These are phyloP conservation scores for Avena eriantha DNA, from an alignment of 176 grass and related monocot species.

Conservation along the genomic window DNA sequence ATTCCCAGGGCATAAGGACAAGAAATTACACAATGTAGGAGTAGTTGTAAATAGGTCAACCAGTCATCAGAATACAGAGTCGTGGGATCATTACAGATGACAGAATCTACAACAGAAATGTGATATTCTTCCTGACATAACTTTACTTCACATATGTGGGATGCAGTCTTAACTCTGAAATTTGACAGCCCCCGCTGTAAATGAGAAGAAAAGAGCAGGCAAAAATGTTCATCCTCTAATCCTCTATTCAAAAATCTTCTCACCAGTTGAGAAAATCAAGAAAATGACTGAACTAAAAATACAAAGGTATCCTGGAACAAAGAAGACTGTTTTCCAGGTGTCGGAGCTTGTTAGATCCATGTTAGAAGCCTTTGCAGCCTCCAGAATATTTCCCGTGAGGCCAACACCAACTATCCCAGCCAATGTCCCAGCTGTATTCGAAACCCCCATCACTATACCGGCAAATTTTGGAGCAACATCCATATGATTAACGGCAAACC, in stretches of 20 bases:
- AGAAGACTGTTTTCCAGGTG: conserved; percentile 13
- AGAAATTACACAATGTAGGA: background rate
- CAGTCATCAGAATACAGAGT: background rate
- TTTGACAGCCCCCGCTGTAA: conserved; percentile 9
- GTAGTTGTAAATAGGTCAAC: background rate
- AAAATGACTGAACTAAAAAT: conserved; percentile 34
- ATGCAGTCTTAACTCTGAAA: conserved; percentile 37
- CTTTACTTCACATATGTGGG: conserved; percentile 23
- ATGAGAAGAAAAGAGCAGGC: conserved; percentile 6
- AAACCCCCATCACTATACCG: conserved; percentile 26
- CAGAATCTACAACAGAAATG: background rate
- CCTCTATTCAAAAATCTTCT: conserved; percentile 28
- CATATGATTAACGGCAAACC: conserved; percentile 26
- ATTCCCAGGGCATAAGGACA: background rate
- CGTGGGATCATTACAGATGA: background rate
- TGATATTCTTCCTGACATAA: background rate
- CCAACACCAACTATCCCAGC: conserved; percentile 29
- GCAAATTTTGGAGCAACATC: conserved; percentile 26
- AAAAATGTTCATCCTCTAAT: conserved; percentile 34
- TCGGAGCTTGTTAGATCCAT: conserved; percentile 15
- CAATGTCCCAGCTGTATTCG: conserved; percentile 32
- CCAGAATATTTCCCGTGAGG: conserved; percentile 20
- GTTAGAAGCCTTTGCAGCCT: conserved; percentile 24
- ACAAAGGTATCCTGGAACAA: conserved; percentile 25
- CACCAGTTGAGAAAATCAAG: conserved; percentile 29